A percentile compares a stretch with the other conserved stretches of the same genome.
These are phyloP conservation scores for Medicago arabica DNA, from an alignment of 306 rosid genomes.

Conservation along the genomic window DNA sequence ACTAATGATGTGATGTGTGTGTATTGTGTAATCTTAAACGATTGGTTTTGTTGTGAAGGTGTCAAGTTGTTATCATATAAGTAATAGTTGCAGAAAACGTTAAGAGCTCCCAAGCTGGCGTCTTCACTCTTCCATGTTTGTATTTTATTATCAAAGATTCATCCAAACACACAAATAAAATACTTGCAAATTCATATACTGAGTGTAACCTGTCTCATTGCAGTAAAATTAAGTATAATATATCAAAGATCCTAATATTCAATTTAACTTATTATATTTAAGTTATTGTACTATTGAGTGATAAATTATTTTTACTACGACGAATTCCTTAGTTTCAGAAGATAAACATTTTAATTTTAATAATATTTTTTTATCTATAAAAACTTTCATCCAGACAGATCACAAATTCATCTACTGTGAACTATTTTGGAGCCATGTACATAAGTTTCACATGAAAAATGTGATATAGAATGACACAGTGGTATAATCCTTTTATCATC, in stretches of 20 bases:
- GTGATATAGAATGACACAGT: neutral
- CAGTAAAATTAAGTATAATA: neutral
- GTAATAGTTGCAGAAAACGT: neutral
- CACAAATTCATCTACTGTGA: neutral
- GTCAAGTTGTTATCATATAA: neutral
- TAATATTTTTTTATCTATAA: neutral
- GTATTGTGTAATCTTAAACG: neutral
- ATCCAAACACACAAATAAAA: too few relatives aligned
- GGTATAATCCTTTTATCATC: neutral
- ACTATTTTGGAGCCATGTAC: neutral
- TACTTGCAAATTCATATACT: too few relatives aligned
- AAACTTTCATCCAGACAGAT: neutral
- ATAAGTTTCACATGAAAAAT: conserved; percentile 1
- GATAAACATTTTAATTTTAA: neutral
- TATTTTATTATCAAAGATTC: too few relatives aligned
- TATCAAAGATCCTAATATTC: neutral
- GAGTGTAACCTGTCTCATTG: too few relatives aligned
- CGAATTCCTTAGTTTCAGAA: neutral
- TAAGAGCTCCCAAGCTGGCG: neutral
- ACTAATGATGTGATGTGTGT: neutral
- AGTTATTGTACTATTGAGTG: neutral
- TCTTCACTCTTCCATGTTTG: neutral
- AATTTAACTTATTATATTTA: neutral
- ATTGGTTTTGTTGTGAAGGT: conserved; percentile 7
- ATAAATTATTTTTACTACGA: neutral